Conservation (phyloP, 73 alveolate genomes). For the Paramecium tetraurelia region DNA sequence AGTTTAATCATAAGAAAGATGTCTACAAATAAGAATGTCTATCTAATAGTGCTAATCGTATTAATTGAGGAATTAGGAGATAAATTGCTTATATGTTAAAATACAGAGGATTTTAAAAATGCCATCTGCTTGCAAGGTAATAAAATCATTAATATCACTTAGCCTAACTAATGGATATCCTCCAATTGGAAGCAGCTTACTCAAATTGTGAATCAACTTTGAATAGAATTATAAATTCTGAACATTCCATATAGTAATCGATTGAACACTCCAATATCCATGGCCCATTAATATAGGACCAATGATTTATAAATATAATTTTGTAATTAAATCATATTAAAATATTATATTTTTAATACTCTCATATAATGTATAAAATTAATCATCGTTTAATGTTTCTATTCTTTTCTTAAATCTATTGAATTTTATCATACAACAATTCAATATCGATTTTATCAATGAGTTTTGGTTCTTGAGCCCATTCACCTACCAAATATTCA, state of each 20-base stretch:
- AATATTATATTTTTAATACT: not conserved
- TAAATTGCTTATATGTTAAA: not conserved
- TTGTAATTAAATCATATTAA: not conserved
- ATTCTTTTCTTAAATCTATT: not conserved
- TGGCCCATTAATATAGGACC: not conserved
- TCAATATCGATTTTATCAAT: not conserved
- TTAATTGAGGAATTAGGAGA: not conserved
- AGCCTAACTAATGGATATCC: not conserved
- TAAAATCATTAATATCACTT: not conserved
- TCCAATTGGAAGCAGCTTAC: not conserved
- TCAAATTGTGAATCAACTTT: not conserved
- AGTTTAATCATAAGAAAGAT: not conserved
- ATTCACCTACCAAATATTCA: not conserved
- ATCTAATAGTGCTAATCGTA: not conserved
- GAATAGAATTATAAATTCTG: not conserved
- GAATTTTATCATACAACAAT: not conserved
- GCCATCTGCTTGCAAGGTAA: not conserved
- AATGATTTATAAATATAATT: not conserved
- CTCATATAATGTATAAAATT: not conserved
- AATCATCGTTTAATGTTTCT: not conserved
- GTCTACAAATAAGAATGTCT: not conserved
- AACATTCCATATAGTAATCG: not conserved
- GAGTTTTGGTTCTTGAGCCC: not conserved
- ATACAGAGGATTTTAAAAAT: not conserved
- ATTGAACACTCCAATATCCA: not conserved